Conservation (phyloP, 345 rosid genomes). For the Salix udensis region DNA sequence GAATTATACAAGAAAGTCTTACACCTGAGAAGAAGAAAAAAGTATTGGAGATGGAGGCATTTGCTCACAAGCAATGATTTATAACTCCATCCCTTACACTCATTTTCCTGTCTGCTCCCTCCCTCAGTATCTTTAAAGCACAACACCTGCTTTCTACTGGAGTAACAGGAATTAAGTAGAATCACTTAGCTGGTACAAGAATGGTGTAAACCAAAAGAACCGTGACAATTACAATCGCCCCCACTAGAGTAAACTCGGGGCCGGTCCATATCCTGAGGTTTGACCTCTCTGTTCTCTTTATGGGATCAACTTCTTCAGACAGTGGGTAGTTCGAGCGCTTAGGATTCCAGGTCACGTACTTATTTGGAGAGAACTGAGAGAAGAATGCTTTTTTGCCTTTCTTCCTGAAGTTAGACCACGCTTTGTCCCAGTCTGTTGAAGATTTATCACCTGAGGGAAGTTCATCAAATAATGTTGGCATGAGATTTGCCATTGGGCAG, state of each 20-base stretch:
- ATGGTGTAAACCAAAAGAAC: conserved; percentile 80
- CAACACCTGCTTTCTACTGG: not conserved
- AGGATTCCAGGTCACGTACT: conserved; percentile 94
- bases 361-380: conserved; percentile 59
- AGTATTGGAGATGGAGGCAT: too few species aligned
- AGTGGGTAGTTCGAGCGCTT: conserved; percentile 61
- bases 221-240: conserved; percentile 61
- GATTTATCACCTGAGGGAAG: conserved; percentile 53
- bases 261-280: conserved; percentile 88
- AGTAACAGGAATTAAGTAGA: not conserved
- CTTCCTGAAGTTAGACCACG: conserved; percentile 80
- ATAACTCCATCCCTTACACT: not conserved
- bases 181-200: conserved; percentile 68
- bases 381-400: conserved; percentile 64
- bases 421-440: conserved; percentile 90
- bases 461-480: conserved; percentile 2
- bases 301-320: conserved; percentile 93
- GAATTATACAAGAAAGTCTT: too few species aligned
- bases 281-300: conserved; percentile 78
- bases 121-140: not conserved
- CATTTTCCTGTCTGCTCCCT: not conserved
- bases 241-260: conserved; percentile 63
- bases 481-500: not conserved
- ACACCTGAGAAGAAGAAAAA: not conserved
- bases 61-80: too few species aligned